A percentile compares a stretch with the other conserved stretches of the same genome.
Conservation (phyloP, 176 grass and related monocot species). For the Eleusine coracana region DNA sequence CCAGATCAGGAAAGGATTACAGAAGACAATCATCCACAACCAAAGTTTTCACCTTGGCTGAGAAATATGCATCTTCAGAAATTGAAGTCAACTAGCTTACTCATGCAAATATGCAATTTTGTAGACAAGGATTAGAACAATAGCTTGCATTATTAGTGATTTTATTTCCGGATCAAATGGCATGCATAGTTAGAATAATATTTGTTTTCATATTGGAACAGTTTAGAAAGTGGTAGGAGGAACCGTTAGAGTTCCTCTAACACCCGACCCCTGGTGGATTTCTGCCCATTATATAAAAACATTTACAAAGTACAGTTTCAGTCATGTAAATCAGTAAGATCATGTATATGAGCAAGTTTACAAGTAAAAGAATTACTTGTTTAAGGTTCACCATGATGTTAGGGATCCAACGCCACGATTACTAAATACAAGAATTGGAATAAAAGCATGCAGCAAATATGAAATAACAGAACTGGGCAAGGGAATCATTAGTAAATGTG, state of each 20-base stretch:
- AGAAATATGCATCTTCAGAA: not conserved
- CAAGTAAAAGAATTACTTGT: slow-evolving; percentile 2
- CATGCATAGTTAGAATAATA: not conserved
- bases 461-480: slow-evolving; percentile 1
- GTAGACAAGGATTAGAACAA: slow-evolving; percentile 14
- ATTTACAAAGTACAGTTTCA: not conserved
- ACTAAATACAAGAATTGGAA: slow-evolving; percentile 2
- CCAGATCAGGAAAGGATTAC: slow-evolving; percentile 16
- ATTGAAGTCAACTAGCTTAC: not conserved
- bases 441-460: slow-evolving; percentile 5
- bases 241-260: not conserved
- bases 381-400: slow-evolving; percentile 23
- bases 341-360: not conserved
- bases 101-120: not conserved
- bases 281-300: not conserved
- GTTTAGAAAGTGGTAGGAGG: not conserved
- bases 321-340: not conserved
- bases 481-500: slow-evolving; percentile 11
- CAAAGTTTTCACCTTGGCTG: not conserved
- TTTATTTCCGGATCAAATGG: not conserved
- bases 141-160: not conserved
- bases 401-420: slow-evolving; percentile 1
- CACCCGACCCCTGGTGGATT: not conserved
- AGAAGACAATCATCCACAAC: not conserved
- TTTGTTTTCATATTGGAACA: not conserved